A percentile compares a stretch with the other conserved stretches of the same genome.
Conservation (phyloP, 176 grass and related monocot genomes). For the Otatea glauca region DNA sequence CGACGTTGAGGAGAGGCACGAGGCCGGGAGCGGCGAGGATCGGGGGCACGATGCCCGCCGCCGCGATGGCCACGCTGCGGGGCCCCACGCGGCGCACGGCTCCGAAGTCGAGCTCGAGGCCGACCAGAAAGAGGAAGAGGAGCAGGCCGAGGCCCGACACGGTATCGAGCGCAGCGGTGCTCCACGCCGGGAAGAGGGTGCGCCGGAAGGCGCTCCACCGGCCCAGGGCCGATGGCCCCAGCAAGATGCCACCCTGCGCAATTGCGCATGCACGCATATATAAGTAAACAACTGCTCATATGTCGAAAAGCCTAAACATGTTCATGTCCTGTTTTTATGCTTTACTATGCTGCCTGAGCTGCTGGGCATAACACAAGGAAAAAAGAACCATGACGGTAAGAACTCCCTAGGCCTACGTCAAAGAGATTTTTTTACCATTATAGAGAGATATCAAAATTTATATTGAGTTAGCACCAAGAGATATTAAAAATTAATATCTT, state of each 20-base stretch:
- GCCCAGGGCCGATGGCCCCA: slow-evolving; percentile 75
- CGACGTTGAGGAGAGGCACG: slow-evolving; percentile 56
- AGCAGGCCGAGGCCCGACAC: slow-evolving; percentile 77
- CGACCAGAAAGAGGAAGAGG: slow-evolving; percentile 79
- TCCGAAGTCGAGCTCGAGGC: slow-evolving; percentile 74
- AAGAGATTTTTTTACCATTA: too few species aligned
- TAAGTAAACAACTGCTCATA: not conserved
- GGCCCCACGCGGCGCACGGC: slow-evolving; percentile 62
- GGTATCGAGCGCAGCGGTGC: slow-evolving; percentile 68
- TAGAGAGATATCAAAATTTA: too few species aligned
- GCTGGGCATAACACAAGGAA: too few species aligned
- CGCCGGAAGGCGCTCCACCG: slow-evolving; percentile 61
- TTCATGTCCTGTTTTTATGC: too few species aligned
- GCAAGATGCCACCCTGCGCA: slow-evolving; percentile 65
- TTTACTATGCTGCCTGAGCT: too few species aligned
- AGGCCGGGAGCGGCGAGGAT: slow-evolving; percentile 58
- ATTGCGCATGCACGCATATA: not conserved
- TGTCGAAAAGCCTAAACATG: too few species aligned
- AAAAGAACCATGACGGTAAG: too few species aligned
- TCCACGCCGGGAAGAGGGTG: slow-evolving; percentile 76
- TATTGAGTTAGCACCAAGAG: too few species aligned
- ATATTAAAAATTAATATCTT: too few species aligned
- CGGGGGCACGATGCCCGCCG: slow-evolving; percentile 71
- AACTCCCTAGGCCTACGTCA: too few species aligned
- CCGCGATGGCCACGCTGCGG: slow-evolving; percentile 69